Percentiles rank a stretch among this genome's conserved stretches.
phyloP scores from a whole-genome alignment of 345 rosid genomes.

The Gossypioides kirkii region DNA sequence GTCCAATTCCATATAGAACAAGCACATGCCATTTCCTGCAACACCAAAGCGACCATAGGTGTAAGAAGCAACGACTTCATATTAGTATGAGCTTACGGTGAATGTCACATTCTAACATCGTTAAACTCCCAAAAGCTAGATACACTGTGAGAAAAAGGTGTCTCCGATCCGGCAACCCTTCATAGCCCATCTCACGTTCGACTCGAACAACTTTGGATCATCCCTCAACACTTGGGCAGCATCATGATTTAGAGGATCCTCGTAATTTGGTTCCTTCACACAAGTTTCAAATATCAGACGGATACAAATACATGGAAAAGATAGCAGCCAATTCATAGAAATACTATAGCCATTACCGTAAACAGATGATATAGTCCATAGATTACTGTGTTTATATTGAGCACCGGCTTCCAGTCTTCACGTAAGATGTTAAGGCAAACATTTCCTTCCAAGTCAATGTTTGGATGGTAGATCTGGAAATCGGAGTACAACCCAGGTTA shows the following conservation, averaged over 20 bases:
- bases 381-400: slow-evolving; percentile 80
- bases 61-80: neutral
- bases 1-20: neutral
- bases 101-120: neutral
- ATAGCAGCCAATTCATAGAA: neutral
- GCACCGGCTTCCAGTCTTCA: slow-evolving; percentile 99
- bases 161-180: slow-evolving; percentile 69
- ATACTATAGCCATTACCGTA: slow-evolving; percentile 46
- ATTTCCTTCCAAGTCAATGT: slow-evolving; percentile 94
- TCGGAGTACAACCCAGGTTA: neutral
- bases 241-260: slow-evolving; percentile 93
- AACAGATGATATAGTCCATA: slow-evolving; percentile 90
- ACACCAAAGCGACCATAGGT: neutral
- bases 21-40: neutral
- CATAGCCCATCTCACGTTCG: slow-evolving; percentile 74
- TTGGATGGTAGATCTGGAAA: slow-evolving; percentile 84
- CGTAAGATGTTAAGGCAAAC: slow-evolving; percentile 90
- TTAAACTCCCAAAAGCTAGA: slow-evolving; percentile 29
- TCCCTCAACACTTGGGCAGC: slow-evolving; percentile 87
- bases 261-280: slow-evolving; percentile 75
- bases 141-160: slow-evolving; percentile 58
- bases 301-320: neutral
- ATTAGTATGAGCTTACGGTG: neutral
- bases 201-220: slow-evolving; percentile 57
- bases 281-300: neutral